A percentile compares a stretch with the other conserved stretches of the same genome.
phyloP scores from a whole-genome alignment of 2,329 filamentous ascomycete genomes.

The Verticillium albo-atrum region DNA sequence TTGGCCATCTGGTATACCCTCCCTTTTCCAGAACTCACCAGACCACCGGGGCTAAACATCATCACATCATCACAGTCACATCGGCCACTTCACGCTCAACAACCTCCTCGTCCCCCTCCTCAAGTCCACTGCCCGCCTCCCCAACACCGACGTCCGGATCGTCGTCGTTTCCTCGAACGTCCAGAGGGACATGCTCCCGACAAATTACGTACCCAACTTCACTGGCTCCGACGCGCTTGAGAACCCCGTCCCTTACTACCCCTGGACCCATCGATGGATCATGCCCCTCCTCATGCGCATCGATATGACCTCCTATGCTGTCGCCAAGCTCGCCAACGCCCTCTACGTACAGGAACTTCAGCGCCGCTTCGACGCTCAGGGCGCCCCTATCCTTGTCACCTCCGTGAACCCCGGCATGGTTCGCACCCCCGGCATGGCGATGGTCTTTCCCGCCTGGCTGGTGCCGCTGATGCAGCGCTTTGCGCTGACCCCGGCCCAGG shows the following conservation, averaged over 20 bases:
- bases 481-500: constrained; percentile 10
- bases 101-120: constrained; percentile 21
- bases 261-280: constrained; percentile 10
- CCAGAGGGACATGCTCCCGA: constrained; percentile 11
- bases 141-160: constrained; percentile 18
- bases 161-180: constrained; percentile 16
- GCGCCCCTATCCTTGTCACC: constrained; percentile 10
- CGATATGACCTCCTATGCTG: constrained; percentile 18
- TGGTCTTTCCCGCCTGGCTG: background rate
- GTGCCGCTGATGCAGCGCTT: constrained; percentile 5
- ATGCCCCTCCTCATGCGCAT: constrained; percentile 7
- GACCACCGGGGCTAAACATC: background rate
- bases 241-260: constrained; percentile 6
- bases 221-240: constrained; percentile 6
- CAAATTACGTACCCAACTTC: constrained; percentile 14
- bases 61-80: constrained; percentile 12
- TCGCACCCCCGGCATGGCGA: background rate
- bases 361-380: constrained; percentile 10
- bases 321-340: constrained; percentile 16
- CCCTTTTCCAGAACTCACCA: background rate
- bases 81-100: constrained; percentile 20
- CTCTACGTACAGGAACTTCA: constrained; percentile 18
- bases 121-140: constrained; percentile 11
- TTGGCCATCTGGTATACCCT: constrained; percentile 16
- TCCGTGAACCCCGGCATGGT: constrained; percentile 15